Base-by-base conservation (phyloP, 148 eudicot species). In the Gaultheria prostrata region DNA sequence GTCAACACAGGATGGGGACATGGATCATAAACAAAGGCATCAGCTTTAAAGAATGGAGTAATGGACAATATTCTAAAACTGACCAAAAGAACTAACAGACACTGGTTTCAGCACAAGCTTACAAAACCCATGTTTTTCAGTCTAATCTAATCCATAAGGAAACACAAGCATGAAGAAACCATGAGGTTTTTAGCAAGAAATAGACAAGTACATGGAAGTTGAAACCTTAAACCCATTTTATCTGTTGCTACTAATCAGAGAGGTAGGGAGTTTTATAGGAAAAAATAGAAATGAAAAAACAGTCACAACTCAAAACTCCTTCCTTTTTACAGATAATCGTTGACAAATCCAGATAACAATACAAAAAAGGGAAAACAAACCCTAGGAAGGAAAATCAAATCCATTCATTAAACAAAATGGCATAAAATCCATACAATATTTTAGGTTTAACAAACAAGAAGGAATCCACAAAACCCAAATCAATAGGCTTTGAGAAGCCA, bases 111-210 rank as follows among this genome's bases (percentile, higher is more conserved):
- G 69, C 21, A n/a, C 20, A 26, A 50, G 51, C 46, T 46, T 18
- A 57, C 46, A 78, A 50, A 78, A 78, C 67, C 51, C 26, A 49
- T 21, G 14, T 65, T 49, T 49, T 30, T 53, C 3, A 21, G 50
- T 51, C 69, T 67, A 78, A 83, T 78, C 39, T 67, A 78, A 83
- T 78, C 51, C 18, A 83, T 51, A 21, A 51, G 61, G 45, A 75
- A 50, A 59, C 72, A 32, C 77, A 32, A 30, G 74, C 43, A 39
- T 39, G 43, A 39, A 39, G 43, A 26, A 87, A 67, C 30, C 32
- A 77, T 61, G 45, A 49, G 43, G 61, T n/a, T 10, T 78, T 50
- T 45, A 20, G 76, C 50, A 70, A 14, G 39, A n/a, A 21, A 84
- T 20, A n/a, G 61, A 30, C 12, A 35, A 57, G n/a, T 39, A 39